Percentiles rank a stretch among this genome's conserved stretches.
phyloP scores from a whole-genome alignment of 106 monocot genomes.

The Gastrodia elata region DNA sequence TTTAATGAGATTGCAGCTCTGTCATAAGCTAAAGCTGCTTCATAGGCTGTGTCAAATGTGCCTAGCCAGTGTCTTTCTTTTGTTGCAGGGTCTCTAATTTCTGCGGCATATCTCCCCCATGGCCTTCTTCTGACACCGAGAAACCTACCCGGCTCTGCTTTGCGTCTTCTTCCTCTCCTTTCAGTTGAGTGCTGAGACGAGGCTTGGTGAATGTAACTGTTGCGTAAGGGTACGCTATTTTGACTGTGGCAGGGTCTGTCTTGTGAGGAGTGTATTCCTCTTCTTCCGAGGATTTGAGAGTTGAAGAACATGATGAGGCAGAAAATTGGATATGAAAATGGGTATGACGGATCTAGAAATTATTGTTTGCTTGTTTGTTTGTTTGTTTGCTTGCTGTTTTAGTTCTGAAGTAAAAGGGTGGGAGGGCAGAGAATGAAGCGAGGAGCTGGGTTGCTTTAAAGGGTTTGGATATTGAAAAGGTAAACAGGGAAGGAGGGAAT shows the following conservation, averaged over 20 bases:
- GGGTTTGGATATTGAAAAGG: not conserved
- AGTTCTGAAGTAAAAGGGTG: not conserved
- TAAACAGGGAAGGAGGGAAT: not conserved
- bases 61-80: constrained; percentile 65
- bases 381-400: not conserved
- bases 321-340: not conserved
- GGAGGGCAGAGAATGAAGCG: not conserved
- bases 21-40: constrained; percentile 61
- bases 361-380: not conserved
- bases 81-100: constrained; percentile 57
- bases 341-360: not conserved
- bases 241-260: not conserved
- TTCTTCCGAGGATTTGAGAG: constrained; percentile 3
- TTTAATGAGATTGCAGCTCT: constrained; percentile 56
- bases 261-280: not conserved
- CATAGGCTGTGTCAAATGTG: constrained; percentile 58
- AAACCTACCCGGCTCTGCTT: constrained; percentile 51
- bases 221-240: not conserved
- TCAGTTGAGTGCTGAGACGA: constrained; percentile 8
- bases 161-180: constrained; percentile 36
- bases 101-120: constrained; percentile 61
- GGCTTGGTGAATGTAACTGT: not conserved
- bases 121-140: constrained; percentile 56
- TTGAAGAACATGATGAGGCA: not conserved
- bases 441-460: not conserved